Conservation (phyloP, 768 basidiomycete genomes). For the Russula brevipes region DNA sequence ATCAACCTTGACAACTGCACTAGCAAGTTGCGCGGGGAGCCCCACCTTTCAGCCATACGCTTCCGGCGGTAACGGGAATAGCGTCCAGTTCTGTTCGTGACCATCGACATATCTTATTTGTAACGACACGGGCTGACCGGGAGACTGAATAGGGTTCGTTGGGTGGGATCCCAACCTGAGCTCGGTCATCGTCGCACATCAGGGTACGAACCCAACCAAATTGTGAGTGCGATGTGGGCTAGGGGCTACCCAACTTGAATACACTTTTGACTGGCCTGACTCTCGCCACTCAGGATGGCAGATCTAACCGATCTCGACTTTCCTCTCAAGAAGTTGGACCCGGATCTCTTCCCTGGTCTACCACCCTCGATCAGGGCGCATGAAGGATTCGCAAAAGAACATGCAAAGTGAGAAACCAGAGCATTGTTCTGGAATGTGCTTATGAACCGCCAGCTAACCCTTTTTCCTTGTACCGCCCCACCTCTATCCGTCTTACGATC, state of each 20-base stretch:
- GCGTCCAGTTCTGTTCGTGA: slow-evolving; percentile 12
- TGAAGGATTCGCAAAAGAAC: slow-evolving; percentile 49
- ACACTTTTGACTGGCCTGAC: background rate
- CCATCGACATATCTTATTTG: slow-evolving; percentile 23
- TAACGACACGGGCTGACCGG: slow-evolving; percentile 30
- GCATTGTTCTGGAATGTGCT: no score
- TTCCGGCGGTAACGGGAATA: slow-evolving; percentile 33
- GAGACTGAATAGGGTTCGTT: slow-evolving; percentile 42
- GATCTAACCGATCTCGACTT: slow-evolving; percentile 46
- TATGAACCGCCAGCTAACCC: no score
- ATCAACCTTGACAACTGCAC: background rate
- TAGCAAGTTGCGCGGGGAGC: slow-evolving; percentile 45
- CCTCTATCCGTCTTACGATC: background rate
- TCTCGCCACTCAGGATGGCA: background rate
- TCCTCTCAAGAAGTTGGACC: slow-evolving; percentile 36
- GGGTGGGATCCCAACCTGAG: slow-evolving; percentile 50
- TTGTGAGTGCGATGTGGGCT: slow-evolving; percentile 36
- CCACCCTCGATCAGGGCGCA: slow-evolving; percentile 42
- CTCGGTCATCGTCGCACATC: slow-evolving; percentile 54
- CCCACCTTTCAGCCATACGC: slow-evolving; percentile 41
- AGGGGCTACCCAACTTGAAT: no score
- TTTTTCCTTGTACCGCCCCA: background rate
- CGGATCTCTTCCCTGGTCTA: slow-evolving; percentile 52
- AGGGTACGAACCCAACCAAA: slow-evolving; percentile 54
- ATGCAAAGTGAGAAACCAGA: slow-evolving; percentile 31